Conservation (phyloP, 2,329 filamentous ascomycete species). For the Ophiostoma himal-ulmi region DNA sequence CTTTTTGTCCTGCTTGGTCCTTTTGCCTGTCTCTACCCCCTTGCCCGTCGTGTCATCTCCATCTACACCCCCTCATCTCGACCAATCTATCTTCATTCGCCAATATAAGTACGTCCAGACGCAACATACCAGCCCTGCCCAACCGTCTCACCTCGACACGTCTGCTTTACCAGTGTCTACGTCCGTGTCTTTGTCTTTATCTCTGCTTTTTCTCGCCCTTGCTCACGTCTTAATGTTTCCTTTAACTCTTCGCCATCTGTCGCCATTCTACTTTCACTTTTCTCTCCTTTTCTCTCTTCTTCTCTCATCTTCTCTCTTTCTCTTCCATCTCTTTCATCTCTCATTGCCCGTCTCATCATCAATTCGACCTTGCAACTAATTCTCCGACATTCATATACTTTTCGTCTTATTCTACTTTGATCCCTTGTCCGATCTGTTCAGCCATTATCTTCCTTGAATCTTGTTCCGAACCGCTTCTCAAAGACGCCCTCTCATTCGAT, state of each 20-base stretch:
- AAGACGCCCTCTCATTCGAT: neutral
- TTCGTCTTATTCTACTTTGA: neutral
- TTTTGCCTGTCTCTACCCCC: constrained; percentile 6
- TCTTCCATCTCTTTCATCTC: neutral
- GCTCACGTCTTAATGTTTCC: neutral
- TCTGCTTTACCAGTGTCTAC: neutral
- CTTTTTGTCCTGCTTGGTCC: neutral
- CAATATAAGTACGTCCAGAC: neutral
- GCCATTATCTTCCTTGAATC: too few species aligned
- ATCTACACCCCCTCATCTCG: neutral
- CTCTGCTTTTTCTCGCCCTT: neutral
- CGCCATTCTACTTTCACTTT: neutral
- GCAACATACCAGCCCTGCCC: neutral
- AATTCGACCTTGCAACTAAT: neutral
- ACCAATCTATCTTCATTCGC: neutral
- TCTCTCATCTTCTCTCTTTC: neutral
- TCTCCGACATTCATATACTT: neutral
- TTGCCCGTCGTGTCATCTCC: neutral
- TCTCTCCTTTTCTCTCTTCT: neutral
- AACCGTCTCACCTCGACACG: constrained; percentile 2
- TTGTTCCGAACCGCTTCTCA: neutral
- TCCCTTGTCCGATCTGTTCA: neutral
- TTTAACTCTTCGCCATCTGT: neutral
- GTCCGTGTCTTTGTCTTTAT: neutral
- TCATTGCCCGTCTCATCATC: neutral